Evolutionary conservation across 768 basidiomycete species (phyloP).

Genomic region (Mycena rosella): DNA sequence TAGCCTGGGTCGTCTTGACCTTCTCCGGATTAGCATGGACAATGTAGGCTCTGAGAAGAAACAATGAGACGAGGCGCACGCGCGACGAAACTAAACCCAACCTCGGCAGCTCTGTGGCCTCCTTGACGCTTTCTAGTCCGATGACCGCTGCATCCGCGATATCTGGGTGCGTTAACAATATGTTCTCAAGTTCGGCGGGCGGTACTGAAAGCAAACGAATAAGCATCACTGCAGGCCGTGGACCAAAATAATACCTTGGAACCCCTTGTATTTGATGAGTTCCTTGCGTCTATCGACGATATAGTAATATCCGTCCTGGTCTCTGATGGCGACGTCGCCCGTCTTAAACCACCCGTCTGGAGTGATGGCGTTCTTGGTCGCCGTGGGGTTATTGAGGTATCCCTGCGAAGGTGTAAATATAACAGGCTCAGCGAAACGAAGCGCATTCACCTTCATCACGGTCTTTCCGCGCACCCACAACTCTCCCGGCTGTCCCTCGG

Average conservation of each 20-base stretch:
- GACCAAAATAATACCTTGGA: constrained; percentile 67
- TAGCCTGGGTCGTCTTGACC: constrained; percentile 51
- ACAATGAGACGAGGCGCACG: neutral
- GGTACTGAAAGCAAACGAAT: constrained; percentile 64
- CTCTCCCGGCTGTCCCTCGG: constrained; percentile 76
- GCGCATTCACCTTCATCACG: constrained; percentile 76
- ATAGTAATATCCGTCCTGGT: constrained; percentile 78
- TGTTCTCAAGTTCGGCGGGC: constrained; percentile 86
- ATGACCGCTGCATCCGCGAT: constrained; percentile 88
- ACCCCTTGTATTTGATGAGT: constrained; percentile 85
- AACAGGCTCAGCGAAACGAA: neutral
- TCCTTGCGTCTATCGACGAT: constrained; percentile 84
- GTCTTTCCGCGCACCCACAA: constrained; percentile 84
- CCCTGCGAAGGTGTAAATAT: constrained; percentile 58
- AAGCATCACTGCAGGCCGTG: neutral
- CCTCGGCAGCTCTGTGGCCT: constrained; percentile 89
- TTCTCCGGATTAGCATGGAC: constrained; percentile 61
- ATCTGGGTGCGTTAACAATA: constrained; percentile 80
- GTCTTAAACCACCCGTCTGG: constrained; percentile 89
- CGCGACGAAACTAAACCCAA: constrained; percentile 40
- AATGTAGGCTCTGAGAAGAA: constrained; percentile 70
- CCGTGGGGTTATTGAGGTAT: constrained; percentile 78
- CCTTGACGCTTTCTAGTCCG: constrained; percentile 72
- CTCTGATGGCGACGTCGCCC: constrained; percentile 81
- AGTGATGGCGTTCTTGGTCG: constrained; percentile 79